Conservation (phyloP, 2,329 filamentous ascomycete genomes). For the Fusarium algeriense region DNA sequence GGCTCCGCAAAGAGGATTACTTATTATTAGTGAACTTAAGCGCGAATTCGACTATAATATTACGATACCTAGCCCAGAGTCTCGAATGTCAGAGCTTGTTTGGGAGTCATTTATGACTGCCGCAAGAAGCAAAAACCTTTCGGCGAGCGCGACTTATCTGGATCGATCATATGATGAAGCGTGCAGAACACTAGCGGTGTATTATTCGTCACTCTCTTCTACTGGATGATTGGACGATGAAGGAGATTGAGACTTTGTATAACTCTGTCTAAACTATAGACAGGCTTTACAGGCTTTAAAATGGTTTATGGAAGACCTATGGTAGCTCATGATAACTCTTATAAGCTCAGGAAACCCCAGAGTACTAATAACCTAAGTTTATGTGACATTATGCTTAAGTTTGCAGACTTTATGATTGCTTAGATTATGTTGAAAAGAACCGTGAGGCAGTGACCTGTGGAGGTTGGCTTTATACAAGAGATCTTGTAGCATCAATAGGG, state of each 20-base stretch:
- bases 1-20: too few species aligned
- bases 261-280: background rate
- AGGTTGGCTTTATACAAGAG: too few species aligned
- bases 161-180: fast-evolving
- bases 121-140: fast-evolving
- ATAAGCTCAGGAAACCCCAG: background rate
- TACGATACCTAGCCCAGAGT: too few species aligned
- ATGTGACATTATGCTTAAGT: background rate
- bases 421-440: too few species aligned
- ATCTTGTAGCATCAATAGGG: too few species aligned
- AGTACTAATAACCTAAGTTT: background rate
- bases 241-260: too few species aligned
- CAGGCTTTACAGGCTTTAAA: background rate
- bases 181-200: fast-evolving
- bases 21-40: background rate
- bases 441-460: too few species aligned
- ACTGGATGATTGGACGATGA: too few species aligned
- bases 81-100: fast-evolving
- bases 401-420: too few species aligned
- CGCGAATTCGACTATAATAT: background rate
- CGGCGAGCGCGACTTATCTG: fast-evolving
- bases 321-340: background rate
- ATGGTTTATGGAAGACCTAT: background rate
- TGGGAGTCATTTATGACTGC: background rate
- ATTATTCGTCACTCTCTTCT: fast-evolving